These are phyloP conservation scores for Leucosporidium yakuticum DNA, from an alignment of 768 basidiomycete genomes.

Conservation along the genomic window DNA sequence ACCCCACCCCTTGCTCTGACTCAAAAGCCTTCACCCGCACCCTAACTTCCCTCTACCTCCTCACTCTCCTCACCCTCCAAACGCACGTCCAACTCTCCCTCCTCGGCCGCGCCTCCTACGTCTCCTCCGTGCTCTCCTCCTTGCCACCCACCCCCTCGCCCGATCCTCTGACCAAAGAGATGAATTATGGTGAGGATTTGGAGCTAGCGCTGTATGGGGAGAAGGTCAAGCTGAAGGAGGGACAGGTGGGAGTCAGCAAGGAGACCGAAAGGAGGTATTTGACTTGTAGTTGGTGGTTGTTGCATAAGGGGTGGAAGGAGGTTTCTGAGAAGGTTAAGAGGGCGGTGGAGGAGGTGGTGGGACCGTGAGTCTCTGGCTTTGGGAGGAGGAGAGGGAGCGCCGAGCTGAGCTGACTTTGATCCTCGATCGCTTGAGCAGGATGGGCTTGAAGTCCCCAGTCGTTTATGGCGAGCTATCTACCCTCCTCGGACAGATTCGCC, in stretches of 20 bases:
- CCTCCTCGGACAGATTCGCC: slow-evolving; percentile 65
- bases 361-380: slow-evolving; percentile 55
- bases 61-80: slow-evolving; percentile 76
- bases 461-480: slow-evolving; percentile 61
- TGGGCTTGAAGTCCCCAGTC: slow-evolving; percentile 77
- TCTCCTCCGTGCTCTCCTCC: slow-evolving; percentile 59
- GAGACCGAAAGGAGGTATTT: slow-evolving; percentile 73
- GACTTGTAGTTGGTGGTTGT: slow-evolving; percentile 85
- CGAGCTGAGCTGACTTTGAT: slow-evolving; percentile 9
- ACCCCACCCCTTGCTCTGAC: background rate
- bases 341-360: slow-evolving; percentile 75
- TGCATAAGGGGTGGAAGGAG: slow-evolving; percentile 87
- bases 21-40: slow-evolving; percentile 89
- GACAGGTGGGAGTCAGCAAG: slow-evolving; percentile 47
- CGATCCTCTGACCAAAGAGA: background rate
- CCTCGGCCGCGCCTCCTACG: slow-evolving; percentile 73
- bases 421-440: slow-evolving; percentile 47
- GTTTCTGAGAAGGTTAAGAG: slow-evolving; percentile 65
- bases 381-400: background rate
- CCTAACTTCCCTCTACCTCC: slow-evolving; percentile 76
- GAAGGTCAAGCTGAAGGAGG: slow-evolving; percentile 41
- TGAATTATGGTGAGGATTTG: slow-evolving; percentile 10
- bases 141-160: slow-evolving; percentile 8
- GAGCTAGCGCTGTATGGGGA: slow-evolving; percentile 31
- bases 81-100: slow-evolving; percentile 79